A percentile compares a stretch with the other conserved stretches of the same genome.
Evolutionary conservation across 2,329 filamentous ascomycete genomes (phyloP).

Genomic region (Metarhizium robertsii): DNA sequence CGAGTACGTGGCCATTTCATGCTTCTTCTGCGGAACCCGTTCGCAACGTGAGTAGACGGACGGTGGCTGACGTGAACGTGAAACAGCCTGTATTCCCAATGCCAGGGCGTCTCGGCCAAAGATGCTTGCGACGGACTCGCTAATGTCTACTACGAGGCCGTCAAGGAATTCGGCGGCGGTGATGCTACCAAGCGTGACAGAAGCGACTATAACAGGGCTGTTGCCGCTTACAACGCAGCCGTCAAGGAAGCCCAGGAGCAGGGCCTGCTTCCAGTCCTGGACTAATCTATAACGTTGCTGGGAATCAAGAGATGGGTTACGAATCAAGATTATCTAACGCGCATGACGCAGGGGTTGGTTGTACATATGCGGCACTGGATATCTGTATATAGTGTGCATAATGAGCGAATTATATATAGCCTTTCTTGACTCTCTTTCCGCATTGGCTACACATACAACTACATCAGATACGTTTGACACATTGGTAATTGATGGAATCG

Average conservation of each 20-base stretch:
- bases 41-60: neutral
- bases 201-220: constrained; percentile 23
- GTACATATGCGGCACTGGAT: too few species aligned
- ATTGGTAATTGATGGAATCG: too few species aligned
- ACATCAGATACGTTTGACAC: too few species aligned
- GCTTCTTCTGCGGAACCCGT: neutral
- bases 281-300: neutral
- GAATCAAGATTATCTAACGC: neutral
- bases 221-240: constrained; percentile 24
- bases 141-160: constrained; percentile 31
- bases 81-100: constrained; percentile 27
- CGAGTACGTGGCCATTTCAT: constrained; percentile 22
- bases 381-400: too few species aligned
- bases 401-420: too few species aligned
- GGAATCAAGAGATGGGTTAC: neutral
- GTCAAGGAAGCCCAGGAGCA: constrained; percentile 25
- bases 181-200: constrained; percentile 21
- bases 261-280: constrained; percentile 18
- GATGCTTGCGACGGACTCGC: constrained; percentile 24
- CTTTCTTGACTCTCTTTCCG: too few species aligned
- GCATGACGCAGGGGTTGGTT: too few species aligned
- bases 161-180: constrained; percentile 25
- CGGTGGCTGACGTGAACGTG: neutral
- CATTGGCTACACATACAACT: too few species aligned
- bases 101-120: constrained; percentile 12